Evolutionary conservation across 192 early-diverging fungal species (phyloP), one percentile per base, ranked within the genome.

Genomic region (Backusella mclennaniae): DNA sequence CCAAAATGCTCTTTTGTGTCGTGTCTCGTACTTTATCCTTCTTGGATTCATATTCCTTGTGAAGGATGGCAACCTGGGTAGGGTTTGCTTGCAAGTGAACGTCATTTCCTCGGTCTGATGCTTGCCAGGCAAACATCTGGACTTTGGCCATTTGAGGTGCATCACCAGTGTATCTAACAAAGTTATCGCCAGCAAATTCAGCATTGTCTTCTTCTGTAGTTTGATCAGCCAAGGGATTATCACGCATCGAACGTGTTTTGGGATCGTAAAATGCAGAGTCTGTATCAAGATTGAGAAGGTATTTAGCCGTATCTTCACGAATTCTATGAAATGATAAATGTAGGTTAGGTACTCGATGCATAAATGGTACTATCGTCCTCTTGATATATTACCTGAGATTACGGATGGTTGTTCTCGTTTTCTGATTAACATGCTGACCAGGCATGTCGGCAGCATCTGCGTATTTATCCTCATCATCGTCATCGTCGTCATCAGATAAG

Each of bases 221-320:
- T 35, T 77, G 29, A 36, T 91, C 90, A 35, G 87, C 87, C 68
- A 91, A 85, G 9, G 98, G 98, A 84, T 99, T 98, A 73, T 98
- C 97, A 77, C 98, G 92, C 98, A 99, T 99, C 1, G 97, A 97
- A 35, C 97, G 90, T 3, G 98, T 97, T 79, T 99, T 99, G 41
- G 98, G 98, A 85, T 99, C 98, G 76, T 99, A 99, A 88, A 96
- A 93, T 1, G 96, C 97, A 11, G 95, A 97, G 73, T 98, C 91
- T 19, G 92, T 89, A 79, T 99, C 96, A 75, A 99, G 83, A 82
- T 99, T 99, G 69, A 93, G 89, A 67, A 99, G 87, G 82, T 99
- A 99, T 84, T 99, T 99, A 31, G 98, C 97, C 21, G 96, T 98
- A 84, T 99, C 98, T 86, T 99, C 98, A 84, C 98, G 95, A 85